Evolutionary conservation across 805 yeast genomes (phyloP).

Genomic region (Saccharomycopsis sp.): DNA sequence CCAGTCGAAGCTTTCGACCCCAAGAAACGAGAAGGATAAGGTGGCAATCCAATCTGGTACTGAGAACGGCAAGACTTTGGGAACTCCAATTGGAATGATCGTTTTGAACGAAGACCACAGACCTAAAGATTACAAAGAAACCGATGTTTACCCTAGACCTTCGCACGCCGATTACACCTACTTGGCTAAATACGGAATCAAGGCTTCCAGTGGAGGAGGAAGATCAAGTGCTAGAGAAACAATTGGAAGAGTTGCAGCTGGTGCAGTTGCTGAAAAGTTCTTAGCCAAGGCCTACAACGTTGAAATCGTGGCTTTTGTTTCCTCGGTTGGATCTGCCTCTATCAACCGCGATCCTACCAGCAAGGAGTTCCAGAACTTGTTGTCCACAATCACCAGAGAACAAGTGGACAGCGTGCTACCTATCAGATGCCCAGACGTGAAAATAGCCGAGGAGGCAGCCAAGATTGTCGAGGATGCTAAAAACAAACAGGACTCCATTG

Average conservation of each 20-base stretch:
- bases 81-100: conserved; percentile 93
- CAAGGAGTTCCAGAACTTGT: conserved; percentile 55
- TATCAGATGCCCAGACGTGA: conserved; percentile 84
- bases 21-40: conserved; percentile 89
- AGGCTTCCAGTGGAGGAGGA: conserved; percentile 96
- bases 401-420: conserved; percentile 84
- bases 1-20: conserved; percentile 86
- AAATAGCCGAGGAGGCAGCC: conserved; percentile 70
- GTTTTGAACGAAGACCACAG: conserved; percentile 93
- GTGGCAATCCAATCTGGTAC: conserved; percentile 94
- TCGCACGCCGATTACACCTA: conserved; percentile 97
- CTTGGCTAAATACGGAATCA: conserved; percentile 80
- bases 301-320: conserved; percentile 91
- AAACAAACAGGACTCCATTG: conserved; percentile 86
- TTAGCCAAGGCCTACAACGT: conserved; percentile 68
- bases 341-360: conserved; percentile 69
- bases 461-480: conserved; percentile 81
- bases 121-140: conserved; percentile 92
- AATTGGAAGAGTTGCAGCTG: conserved; percentile 98
- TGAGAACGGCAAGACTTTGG: conserved; percentile 83
- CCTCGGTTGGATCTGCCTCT: conserved; percentile 78
- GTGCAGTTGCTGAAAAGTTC: conserved; percentile 95
- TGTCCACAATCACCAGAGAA: conserved; percentile 79
- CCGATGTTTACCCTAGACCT: conserved; percentile 94
- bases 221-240: conserved; percentile 97